A percentile compares a stretch with the other conserved stretches of the same genome.
phyloP scores from a whole-genome alignment of 2,329 filamentous ascomycete genomes.

The Aspergillus pseudoterreus region DNA sequence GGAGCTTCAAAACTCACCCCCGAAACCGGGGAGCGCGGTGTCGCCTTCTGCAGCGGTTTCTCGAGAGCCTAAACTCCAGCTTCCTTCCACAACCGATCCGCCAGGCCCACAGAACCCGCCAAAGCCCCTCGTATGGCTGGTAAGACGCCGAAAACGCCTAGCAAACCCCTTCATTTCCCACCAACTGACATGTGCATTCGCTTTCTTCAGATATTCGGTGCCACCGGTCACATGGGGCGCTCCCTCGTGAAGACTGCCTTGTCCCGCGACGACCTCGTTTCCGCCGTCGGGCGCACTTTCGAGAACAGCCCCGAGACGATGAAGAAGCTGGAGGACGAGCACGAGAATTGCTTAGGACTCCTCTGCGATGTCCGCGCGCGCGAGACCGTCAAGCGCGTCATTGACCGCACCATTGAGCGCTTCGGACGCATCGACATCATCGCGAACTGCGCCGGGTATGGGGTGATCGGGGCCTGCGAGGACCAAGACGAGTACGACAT shows the following conservation, averaged over 20 bases:
- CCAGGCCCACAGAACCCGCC: constrained; percentile 66
- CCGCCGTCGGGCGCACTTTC: constrained; percentile 77
- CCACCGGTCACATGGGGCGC: constrained; percentile 94
- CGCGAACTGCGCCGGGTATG: constrained; percentile 91
- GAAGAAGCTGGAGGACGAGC: constrained; percentile 63
- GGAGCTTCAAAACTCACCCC: constrained; percentile 24
- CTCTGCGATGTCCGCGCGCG: constrained; percentile 85
- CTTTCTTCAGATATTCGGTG: constrained; percentile 71
- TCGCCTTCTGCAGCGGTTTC: constrained; percentile 22
- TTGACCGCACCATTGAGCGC: constrained; percentile 65
- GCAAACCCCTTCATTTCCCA: not conserved
- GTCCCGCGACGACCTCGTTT: constrained; percentile 75
- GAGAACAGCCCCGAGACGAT: constrained; percentile 72
- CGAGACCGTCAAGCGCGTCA: constrained; percentile 69
- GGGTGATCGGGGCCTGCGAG: constrained; percentile 91
- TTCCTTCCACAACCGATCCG: constrained; percentile 84
- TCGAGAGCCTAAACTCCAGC: constrained; percentile 49
- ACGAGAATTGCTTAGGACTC: constrained; percentile 63
- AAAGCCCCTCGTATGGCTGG: constrained; percentile 83
- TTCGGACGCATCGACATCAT: constrained; percentile 86
- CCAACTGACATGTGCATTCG: not conserved
- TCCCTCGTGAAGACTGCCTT: constrained; percentile 82
- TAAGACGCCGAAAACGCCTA: constrained; percentile 45
- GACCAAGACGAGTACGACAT: constrained; percentile 95
- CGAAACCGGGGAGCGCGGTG: constrained; percentile 14